Evolutionary conservation across 441 rosid species (phyloP), one percentile per base, ranked within the genome.

Genomic region (Populus hybrid): DNA sequence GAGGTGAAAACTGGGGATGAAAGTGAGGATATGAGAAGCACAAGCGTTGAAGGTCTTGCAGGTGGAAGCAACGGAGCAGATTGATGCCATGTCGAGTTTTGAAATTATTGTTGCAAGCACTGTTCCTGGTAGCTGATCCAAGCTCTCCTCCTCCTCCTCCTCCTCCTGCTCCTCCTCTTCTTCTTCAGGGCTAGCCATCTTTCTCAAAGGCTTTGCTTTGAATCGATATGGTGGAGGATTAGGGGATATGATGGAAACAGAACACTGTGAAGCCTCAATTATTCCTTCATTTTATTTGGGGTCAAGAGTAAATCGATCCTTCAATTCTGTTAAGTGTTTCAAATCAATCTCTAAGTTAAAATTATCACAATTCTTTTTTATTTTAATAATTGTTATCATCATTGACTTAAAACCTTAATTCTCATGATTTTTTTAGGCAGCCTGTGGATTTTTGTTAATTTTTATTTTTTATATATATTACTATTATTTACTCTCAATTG

Each of bases 31-130:
- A 73, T 90, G 91, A 76, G 91, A 82, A 74, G 88, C 92, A 40
- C 91, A 91, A 30, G 83, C 72, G 61, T 82, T 82, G 83, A 90
- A 81, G 40, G 85, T 75, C 78, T 76, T 86, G 86, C 92, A 90
- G 5, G 97, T 95, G 38, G 97, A 84, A 11, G 94, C 91, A 36
- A 80, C 78, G 6, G 97, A 93, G 84, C 94, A 91, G 79, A 95
- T 88, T 77, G 98, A 89, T 59, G 90, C 85, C 9, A 93, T 83
- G 76, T 95, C 97, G 16, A 93, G 94, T 85, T 92, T 91, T 36
- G 90, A 79, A 90, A 95, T 86, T 69, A 93, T 82, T 72, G 92
- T 87, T 32, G 87, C 90, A 65, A 91, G 70, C 1, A 95, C 80
- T 70, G 94, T 93, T 67, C 79, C 83, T 34, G 98, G 98, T 50